These are phyloP conservation scores for Nannizzia gypsea DNA, from an alignment of 2,329 filamentous ascomycete species.

Conservation along the genomic window DNA sequence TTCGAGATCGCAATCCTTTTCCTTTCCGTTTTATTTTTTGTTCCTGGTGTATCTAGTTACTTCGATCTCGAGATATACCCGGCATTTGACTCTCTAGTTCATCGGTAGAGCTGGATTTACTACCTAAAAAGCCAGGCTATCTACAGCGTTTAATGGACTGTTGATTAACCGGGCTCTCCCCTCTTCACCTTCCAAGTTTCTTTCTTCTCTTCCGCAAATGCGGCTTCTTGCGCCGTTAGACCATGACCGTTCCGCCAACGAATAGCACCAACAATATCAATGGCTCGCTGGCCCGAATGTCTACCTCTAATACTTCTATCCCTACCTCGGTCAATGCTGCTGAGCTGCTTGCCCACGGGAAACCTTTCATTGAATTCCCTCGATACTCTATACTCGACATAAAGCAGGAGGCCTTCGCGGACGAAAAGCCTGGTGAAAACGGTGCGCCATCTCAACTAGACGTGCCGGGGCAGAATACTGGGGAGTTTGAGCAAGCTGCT, in stretches of 20 bases:
- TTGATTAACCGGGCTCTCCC: neutral
- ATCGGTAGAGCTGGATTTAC: neutral
- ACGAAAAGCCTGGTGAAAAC: neutral
- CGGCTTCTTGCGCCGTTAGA: neutral
- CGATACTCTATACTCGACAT: conserved; percentile 22
- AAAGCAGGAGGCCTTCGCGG: conserved; percentile 1
- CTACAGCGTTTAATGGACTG: neutral
- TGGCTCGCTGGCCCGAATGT: neutral
- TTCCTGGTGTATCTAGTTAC: neutral
- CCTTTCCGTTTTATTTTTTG: neutral
- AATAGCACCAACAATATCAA: neutral
- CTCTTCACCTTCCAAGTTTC: neutral
- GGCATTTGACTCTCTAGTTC: neutral
- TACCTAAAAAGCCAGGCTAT: neutral
- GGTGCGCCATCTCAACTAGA: neutral
- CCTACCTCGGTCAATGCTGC: conserved; percentile 8
- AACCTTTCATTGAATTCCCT: conserved; percentile 23
- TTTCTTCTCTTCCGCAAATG: neutral
- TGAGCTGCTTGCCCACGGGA: conserved; percentile 19
- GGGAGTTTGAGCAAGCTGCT: neutral
- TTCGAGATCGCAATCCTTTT: neutral
- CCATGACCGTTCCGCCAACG: conserved; percentile 6
- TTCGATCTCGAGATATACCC: neutral
- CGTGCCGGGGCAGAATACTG: neutral
- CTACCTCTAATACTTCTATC: conserved; percentile 1